Conservation (phyloP, 345 rosid species). For the Pistacia integerrima region DNA sequence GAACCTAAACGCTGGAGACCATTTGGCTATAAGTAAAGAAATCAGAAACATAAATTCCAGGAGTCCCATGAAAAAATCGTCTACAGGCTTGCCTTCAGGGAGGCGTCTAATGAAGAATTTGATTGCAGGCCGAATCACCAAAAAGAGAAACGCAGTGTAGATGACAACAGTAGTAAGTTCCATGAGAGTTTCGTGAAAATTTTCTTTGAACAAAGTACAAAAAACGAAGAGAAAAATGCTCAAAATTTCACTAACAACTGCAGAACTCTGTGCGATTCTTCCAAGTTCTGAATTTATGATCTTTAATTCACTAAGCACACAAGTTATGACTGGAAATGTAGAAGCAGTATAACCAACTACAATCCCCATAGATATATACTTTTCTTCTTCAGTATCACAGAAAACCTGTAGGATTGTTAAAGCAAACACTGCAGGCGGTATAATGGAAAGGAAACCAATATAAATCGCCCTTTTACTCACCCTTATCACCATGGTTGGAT, state of each 20-base stretch:
- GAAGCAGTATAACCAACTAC: constrained; percentile 25
- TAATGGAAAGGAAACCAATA: constrained; percentile 18
- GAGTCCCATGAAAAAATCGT: not conserved
- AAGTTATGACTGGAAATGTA: constrained; percentile 41
- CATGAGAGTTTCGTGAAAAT: not conserved
- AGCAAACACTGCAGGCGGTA: constrained; percentile 25
- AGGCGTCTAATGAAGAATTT: not conserved
- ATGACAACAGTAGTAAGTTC: not conserved
- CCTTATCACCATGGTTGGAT: constrained; percentile 14
- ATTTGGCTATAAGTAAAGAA: not conserved
- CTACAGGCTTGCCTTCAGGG: constrained; percentile 13
- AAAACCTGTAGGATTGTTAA: not conserved
- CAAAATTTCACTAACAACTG: constrained; percentile 17
- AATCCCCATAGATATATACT: not conserved
- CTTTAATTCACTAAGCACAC: constrained; percentile 30
- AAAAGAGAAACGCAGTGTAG: not conserved
- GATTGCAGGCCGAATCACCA: not conserved
- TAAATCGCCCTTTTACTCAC: constrained; percentile 20
- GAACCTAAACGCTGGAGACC: not conserved
- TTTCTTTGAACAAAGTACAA: not conserved
- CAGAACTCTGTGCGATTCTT: constrained; percentile 20
- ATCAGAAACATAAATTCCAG: not conserved
- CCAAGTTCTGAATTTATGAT: constrained; percentile 33
- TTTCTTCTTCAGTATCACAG: not conserved
- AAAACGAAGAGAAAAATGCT: not conserved